Evolutionary conservation across 2,329 filamentous ascomycete species (phyloP).

Genomic region (Botryosphaeria dothidea): DNA sequence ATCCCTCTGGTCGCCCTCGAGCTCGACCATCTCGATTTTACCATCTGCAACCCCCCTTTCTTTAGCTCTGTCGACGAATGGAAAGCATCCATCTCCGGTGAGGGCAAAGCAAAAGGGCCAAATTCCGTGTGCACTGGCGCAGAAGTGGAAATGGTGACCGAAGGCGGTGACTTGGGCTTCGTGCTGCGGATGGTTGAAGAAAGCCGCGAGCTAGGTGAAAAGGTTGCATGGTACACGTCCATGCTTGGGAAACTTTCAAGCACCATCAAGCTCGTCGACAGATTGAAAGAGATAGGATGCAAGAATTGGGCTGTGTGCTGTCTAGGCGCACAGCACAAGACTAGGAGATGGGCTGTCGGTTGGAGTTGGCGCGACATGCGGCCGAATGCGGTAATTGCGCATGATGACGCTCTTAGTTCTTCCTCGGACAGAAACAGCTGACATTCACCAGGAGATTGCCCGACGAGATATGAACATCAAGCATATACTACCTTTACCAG

Average conservation of each 20-base stretch:
- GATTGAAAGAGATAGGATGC: conserved; percentile 57
- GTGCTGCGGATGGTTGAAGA: conserved; percentile 70
- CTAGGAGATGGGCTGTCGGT: conserved; percentile 80
- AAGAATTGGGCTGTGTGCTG: conserved; percentile 70
- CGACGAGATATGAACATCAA: conserved; percentile 34
- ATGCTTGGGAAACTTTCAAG: conserved; percentile 85
- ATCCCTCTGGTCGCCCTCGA: conserved; percentile 62
- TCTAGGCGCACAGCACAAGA: conserved; percentile 73
- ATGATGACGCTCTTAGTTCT: conserved; percentile 55
- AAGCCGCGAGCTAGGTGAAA: conserved; percentile 41
- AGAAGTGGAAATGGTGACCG: conserved; percentile 80
- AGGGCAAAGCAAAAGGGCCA: conserved; percentile 66
- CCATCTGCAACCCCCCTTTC: conserved; percentile 95
- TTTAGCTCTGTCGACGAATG: conserved; percentile 76
- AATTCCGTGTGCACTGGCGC: conserved; percentile 76
- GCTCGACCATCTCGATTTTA: conserved; percentile 69
- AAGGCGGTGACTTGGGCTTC: conserved; percentile 77
- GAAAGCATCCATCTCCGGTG: conserved; percentile 56
- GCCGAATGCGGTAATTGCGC: not conserved
- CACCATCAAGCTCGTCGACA: conserved; percentile 60
- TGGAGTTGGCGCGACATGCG: conserved; percentile 54
- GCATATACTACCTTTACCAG: conserved; percentile 43
- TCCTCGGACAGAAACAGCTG: conserved; percentile 30
- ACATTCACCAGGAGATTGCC: not conserved
- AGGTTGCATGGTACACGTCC: conserved; percentile 75